These are phyloP conservation scores for Daedaleopsis sinensis DNA, from an alignment of 768 basidiomycete genomes.

Conservation along the genomic window DNA sequence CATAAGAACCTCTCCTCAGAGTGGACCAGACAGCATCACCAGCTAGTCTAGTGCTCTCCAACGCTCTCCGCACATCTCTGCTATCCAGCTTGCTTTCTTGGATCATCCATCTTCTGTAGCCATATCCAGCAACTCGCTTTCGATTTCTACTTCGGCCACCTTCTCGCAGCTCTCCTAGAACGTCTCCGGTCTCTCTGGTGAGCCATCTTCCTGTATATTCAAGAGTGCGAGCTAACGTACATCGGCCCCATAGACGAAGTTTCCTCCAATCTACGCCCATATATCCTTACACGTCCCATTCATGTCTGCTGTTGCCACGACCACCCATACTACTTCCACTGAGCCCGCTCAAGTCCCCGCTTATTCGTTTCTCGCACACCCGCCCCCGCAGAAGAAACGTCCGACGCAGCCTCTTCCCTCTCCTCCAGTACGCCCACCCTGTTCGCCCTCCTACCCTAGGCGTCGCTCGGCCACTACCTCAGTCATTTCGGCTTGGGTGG, in stretches of 20 bases:
- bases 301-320: slow-evolving; percentile 26
- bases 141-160: slow-evolving; percentile 5
- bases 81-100: slow-evolving; percentile 9
- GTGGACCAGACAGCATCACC: slow-evolving; percentile 19
- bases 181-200: slow-evolving; percentile 6
- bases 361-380: slow-evolving; percentile 34
- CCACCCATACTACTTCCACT: slow-evolving; percentile 14
- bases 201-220: not conserved
- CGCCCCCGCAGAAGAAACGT: slow-evolving; percentile 33
- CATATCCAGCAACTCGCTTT: slow-evolving; percentile 13
- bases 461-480: slow-evolving; percentile 49
- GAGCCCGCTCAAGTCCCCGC: slow-evolving; percentile 18
- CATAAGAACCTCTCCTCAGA: slow-evolving; percentile 21
- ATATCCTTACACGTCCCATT: slow-evolving; percentile 7
- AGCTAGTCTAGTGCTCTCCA: slow-evolving; percentile 31
- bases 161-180: not conserved
- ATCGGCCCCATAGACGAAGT: slow-evolving; percentile 5
- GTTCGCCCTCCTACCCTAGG: slow-evolving; percentile 16
- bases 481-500: slow-evolving; percentile 62
- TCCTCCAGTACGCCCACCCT: slow-evolving; percentile 24
- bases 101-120: slow-evolving; percentile 22
- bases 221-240: not conserved
- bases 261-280: not conserved
- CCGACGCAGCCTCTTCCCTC: slow-evolving; percentile 31
- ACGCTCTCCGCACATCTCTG: slow-evolving; percentile 1